Evolutionary conservation across 2,329 filamentous ascomycete species (phyloP).

Genomic region (Colletotrichum theobromicola): DNA sequence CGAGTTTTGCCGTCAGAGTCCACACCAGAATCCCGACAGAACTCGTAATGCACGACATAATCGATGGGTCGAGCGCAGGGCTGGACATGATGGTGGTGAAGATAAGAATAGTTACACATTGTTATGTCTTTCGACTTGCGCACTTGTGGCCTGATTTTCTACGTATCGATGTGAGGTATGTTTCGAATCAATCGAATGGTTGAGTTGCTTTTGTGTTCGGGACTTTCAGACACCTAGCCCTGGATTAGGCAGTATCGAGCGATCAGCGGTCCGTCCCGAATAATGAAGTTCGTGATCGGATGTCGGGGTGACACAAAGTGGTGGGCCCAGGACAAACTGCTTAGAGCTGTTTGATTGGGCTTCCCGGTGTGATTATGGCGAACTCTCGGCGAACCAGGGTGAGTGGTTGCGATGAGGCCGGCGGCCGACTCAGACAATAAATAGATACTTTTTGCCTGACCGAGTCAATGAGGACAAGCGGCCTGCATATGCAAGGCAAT

Average conservation of each 20-base stretch:
- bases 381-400: background rate
- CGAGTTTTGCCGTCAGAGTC: constrained; percentile 32
- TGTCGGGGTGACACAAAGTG: background rate
- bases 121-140: background rate
- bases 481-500: constrained; percentile 1
- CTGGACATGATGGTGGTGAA: constrained; percentile 55
- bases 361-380: background rate
- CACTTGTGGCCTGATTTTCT: background rate
- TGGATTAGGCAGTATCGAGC: background rate
- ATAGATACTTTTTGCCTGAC: background rate
- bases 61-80: constrained; percentile 47
- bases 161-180: background rate
- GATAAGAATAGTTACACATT: constrained; percentile 58
- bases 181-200: background rate
- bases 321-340: background rate
- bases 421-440: background rate
- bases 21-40: constrained; percentile 41
- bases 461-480: background rate
- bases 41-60: constrained; percentile 47
- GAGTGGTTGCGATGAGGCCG: background rate
- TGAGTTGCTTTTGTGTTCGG: background rate
- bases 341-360: background rate
- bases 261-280: background rate
- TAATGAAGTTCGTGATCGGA: background rate
- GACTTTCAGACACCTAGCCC: background rate